Percentiles rank a stretch among this genome's conserved stretches.
These are phyloP conservation scores for Piper longum DNA, from an alignment of 164 flowering plant species.

Conservation along the genomic window DNA sequence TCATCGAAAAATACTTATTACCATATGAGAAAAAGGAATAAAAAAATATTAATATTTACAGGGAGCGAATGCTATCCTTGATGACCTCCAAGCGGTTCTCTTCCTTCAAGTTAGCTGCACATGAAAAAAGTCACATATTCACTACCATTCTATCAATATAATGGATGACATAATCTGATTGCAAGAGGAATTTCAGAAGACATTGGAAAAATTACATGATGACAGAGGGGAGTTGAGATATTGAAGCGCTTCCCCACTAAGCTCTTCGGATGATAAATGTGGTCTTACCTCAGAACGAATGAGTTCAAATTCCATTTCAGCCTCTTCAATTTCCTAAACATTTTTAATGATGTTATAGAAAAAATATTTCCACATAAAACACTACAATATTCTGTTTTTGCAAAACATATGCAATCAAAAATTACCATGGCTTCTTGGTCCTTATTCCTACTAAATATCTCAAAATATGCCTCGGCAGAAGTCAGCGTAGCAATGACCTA, in stretches of 20 bases:
- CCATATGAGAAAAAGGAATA: not conserved
- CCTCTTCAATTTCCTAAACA: conserved; percentile 71
- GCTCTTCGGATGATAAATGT: conserved; percentile 21
- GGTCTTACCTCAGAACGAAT: conserved; percentile 35
- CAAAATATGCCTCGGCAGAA: conserved; percentile 52
- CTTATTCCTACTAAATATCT: conserved; percentile 43
- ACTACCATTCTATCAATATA: not conserved
- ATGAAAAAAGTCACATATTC: conserved; percentile 1
- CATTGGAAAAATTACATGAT: conserved; percentile 19
- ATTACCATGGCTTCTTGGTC: conserved; percentile 50
- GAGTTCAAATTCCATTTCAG: conserved; percentile 73
- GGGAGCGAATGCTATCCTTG: conserved; percentile 47
- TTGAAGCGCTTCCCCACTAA: conserved; percentile 15
- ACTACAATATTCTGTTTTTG: not conserved
- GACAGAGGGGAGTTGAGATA: conserved; percentile 13
- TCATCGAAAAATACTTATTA: not conserved
- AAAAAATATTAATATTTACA: conserved; percentile 29
- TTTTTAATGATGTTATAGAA: not conserved
- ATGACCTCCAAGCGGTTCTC: conserved; percentile 58
- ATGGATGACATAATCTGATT: not conserved
- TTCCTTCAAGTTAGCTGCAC: conserved; percentile 30
- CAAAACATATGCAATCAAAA: not conserved
- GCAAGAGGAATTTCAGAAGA: not conserved
- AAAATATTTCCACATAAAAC: not conserved
- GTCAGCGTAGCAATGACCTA: conserved; percentile 67